Evolutionary conservation across 805 yeast species (phyloP).

Genomic region (Lachancea lanzarotensis): DNA sequence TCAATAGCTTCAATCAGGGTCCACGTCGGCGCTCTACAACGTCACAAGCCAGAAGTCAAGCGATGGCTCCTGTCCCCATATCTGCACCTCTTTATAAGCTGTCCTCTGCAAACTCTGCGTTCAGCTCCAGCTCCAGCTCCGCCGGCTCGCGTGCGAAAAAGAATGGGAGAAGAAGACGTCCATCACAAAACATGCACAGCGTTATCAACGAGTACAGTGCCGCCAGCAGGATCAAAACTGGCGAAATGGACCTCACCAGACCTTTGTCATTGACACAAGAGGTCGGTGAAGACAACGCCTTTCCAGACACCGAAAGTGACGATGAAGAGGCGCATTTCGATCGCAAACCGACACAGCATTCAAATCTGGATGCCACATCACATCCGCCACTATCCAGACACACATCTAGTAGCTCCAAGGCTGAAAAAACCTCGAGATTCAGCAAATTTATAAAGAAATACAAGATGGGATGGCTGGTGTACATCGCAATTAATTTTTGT

Average conservation of each 20-base stretch:
- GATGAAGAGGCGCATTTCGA: neutral
- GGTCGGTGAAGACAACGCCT: conserved; percentile 20
- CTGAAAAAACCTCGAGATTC: conserved; percentile 8
- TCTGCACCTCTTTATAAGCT: neutral
- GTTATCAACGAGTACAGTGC: conserved; percentile 39
- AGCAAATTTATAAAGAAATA: conserved; percentile 22
- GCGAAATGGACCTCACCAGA: conserved; percentile 28
- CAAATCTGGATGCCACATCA: neutral
- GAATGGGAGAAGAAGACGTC: conserved; percentile 11
- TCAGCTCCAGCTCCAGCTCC: neutral
- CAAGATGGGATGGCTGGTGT: conserved; percentile 32
- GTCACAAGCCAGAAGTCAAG: neutral
- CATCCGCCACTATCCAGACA: neutral
- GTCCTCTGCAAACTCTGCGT: neutral
- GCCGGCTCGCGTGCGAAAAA: neutral
- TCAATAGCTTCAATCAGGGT: neutral
- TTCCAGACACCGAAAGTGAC: conserved; percentile 2
- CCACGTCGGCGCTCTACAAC: neutral
- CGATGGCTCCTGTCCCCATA: neutral
- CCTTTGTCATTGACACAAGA: conserved; percentile 29
- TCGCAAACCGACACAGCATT: neutral
- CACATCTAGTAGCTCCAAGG: neutral
- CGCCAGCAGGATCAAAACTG: conserved; percentile 23
- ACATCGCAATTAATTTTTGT: conserved; percentile 43
- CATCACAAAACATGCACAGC: conserved; percentile 35